Percentiles rank a stretch among this genome's conserved stretches.
Conservation (phyloP, 176 grass and related monocot species). For the Hordeum marinum region DNA sequence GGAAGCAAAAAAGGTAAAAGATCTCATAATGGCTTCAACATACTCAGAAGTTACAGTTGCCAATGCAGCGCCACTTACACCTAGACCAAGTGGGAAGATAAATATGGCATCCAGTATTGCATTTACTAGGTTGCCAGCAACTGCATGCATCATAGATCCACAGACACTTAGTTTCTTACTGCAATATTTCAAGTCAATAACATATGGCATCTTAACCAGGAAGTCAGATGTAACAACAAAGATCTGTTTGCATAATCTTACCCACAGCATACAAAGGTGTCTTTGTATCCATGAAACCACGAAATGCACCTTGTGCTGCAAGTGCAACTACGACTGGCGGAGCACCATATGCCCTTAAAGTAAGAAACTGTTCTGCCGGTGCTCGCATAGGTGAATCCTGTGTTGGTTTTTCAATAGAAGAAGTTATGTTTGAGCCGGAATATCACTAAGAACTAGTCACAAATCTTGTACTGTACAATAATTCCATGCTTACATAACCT, state of each 20-base stretch:
- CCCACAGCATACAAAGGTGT: constrained; percentile 90
- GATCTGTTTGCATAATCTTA: constrained; percentile 14
- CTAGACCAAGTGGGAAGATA: constrained; percentile 83
- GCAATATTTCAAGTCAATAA: neutral
- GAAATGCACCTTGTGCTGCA: constrained; percentile 92
- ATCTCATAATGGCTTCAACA: constrained; percentile 36
- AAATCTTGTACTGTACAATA: neutral
- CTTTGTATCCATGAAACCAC: constrained; percentile 91
- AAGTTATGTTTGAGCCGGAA: neutral
- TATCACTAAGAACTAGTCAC: neutral
- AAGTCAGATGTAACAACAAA: neutral
- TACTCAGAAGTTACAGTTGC: constrained; percentile 90
- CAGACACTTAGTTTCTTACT: neutral
- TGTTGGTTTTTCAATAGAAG: neutral
- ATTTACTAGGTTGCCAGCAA: constrained; percentile 84
- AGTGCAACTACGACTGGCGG: constrained; percentile 86
- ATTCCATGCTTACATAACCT: neutral
- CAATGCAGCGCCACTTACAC: constrained; percentile 86
- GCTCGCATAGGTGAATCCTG: constrained; percentile 84
- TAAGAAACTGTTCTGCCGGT: constrained; percentile 91
- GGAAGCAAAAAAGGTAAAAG: neutral
- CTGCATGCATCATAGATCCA: constrained; percentile 22
- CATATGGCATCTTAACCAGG: neutral
- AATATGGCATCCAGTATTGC: constrained; percentile 68
- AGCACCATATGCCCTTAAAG: constrained; percentile 77